phyloP scores from a whole-genome alignment of 164 flowering plant genomes.

The Stephania japonica region DNA sequence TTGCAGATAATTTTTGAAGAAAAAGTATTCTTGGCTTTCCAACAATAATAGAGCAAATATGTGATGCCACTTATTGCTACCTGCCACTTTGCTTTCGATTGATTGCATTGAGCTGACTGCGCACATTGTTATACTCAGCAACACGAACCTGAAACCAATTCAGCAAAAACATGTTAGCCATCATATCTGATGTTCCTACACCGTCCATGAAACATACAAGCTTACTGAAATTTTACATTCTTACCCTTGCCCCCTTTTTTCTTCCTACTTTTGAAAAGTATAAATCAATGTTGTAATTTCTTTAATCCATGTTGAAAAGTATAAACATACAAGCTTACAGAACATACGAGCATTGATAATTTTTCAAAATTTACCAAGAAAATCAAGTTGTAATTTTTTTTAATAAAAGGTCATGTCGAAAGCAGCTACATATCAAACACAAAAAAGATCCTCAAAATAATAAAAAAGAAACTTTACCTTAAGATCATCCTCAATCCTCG shows the following conservation, averaged over 20 bases:
- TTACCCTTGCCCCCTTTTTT: not conserved
- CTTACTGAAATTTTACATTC: not conserved
- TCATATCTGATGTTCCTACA: constrained; percentile 4
- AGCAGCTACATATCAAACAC: too few relatives aligned
- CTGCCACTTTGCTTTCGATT: constrained; percentile 97
- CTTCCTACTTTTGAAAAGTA: not conserved
- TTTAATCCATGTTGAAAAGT: too few relatives aligned
- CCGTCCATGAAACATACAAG: not conserved
- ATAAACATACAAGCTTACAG: too few relatives aligned
- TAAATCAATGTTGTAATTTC: too few relatives aligned
- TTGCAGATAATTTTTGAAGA: not conserved
- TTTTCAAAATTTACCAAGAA: too few relatives aligned
- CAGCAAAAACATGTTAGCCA: constrained; percentile 4
- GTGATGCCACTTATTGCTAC: constrained; percentile 27
- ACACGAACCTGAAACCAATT: constrained; percentile 71
- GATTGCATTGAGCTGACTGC: constrained; percentile 94
- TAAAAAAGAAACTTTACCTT: constrained; percentile 37
- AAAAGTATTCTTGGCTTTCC: not conserved
- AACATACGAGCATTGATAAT: too few relatives aligned
- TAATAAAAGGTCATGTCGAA: too few relatives aligned
- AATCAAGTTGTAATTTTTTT: too few relatives aligned
- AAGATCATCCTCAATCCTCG: constrained; percentile 91
- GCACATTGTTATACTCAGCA: constrained; percentile 90
- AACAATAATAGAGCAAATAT: not conserved
- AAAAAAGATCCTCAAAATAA: not conserved